Evolutionary conservation across 768 basidiomycete genomes (phyloP).

Genomic region (Trametes punicea): DNA sequence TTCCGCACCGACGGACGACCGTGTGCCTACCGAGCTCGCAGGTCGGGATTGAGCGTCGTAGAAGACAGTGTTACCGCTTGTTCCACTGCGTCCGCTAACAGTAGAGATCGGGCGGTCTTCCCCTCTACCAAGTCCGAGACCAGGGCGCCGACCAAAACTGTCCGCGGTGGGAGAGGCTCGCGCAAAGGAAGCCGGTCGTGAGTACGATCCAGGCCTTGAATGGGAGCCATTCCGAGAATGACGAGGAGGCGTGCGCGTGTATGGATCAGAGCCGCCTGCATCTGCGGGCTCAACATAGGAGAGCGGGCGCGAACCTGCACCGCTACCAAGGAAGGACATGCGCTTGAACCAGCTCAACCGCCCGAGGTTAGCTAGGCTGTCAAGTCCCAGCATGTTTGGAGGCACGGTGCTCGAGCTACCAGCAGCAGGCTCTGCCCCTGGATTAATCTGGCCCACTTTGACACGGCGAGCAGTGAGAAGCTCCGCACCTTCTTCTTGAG

Average conservation of each 20-base stretch:
- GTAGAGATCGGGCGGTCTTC: conserved; percentile 52
- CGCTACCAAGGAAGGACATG: conserved; percentile 24
- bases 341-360: conserved; percentile 61
- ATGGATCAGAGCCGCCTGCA: conserved; percentile 18
- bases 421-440: conserved; percentile 1
- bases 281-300: not conserved
- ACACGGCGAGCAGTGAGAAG: conserved; percentile 50
- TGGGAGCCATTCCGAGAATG: conserved; percentile 24
- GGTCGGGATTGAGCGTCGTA: conserved; percentile 56
- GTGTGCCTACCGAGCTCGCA: conserved; percentile 36
- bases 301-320: conserved; percentile 3
- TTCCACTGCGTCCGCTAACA: conserved; percentile 49
- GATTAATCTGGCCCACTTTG: conserved; percentile 34
- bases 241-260: conserved; percentile 29
- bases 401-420: conserved; percentile 19
- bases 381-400: conserved; percentile 39
- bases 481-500: conserved; percentile 42
- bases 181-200: conserved; percentile 19
- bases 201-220: conserved; percentile 21
- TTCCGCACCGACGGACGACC: conserved; percentile 12
- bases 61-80: conserved; percentile 51
- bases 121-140: conserved; percentile 11
- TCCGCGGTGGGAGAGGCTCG: conserved; percentile 9
- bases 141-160: conserved; percentile 11
- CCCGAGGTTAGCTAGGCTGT: conserved; percentile 42